Conservation (phyloP, 108 stramenopile genomes). For the Tribonema minus region DNA sequence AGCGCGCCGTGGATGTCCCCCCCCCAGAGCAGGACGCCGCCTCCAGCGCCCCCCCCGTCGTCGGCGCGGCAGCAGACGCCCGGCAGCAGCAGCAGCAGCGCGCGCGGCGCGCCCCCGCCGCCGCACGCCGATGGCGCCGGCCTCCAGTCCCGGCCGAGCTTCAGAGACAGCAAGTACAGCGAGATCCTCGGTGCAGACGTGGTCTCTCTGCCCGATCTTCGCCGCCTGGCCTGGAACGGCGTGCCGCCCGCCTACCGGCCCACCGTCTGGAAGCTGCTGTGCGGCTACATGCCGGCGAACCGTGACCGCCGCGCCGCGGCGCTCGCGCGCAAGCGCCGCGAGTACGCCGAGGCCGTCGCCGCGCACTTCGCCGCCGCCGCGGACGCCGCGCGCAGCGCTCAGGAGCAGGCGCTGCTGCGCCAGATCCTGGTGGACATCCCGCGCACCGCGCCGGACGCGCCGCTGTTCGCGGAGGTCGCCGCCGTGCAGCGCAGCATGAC, state of each 20-base stretch:
- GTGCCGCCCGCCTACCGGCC: slow-evolving; percentile 46
- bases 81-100: too few species aligned
- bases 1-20: too few species aligned
- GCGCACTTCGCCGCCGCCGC: slow-evolving; percentile 36
- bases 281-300: slow-evolving; percentile 56
- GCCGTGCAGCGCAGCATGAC: slow-evolving; percentile 69
- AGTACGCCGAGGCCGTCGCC: slow-evolving; percentile 51
- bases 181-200: slow-evolving; percentile 31
- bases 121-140: too few species aligned
- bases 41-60: too few species aligned
- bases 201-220: slow-evolving; percentile 50
- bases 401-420: slow-evolving; percentile 84
- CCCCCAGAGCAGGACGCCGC: too few species aligned
- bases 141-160: slow-evolving; percentile 34
- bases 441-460: slow-evolving; percentile 80
- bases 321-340: slow-evolving; percentile 46
- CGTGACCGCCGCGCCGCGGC: slow-evolving; percentile 30
- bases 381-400: slow-evolving; percentile 47
- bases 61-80: too few species aligned
- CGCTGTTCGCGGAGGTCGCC: slow-evolving; percentile 60
- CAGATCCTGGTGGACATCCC: slow-evolving; percentile 97
- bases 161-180: slow-evolving; percentile 49
- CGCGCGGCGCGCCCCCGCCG: too few species aligned
- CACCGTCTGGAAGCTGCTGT: slow-evolving; percentile 55
- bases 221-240: slow-evolving; percentile 55